Base-by-base conservation (phyloP, 768 basidiomycete species). In the Pisolithus marmoratus region DNA sequence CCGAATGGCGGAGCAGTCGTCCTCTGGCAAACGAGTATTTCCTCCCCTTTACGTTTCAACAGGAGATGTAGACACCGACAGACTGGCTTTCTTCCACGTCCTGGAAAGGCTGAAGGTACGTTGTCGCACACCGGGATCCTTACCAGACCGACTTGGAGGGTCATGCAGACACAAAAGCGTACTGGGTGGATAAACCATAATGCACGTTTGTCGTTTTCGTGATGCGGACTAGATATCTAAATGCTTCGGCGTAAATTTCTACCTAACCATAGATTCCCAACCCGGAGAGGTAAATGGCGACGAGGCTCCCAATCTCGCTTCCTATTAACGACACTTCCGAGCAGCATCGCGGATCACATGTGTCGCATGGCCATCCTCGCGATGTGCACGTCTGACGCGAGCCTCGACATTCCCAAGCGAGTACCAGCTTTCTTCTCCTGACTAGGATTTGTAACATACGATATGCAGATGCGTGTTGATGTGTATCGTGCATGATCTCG, bases 331-430 rank as follows among this genome's bases (percentile, higher is more conserved):
- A 43, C 56, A 5, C 8, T n/a, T 38, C 27, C 12, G 23, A 23
- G 19, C 54, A 92, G 89, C 57, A 94, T 97, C 56, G 85, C 92
- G 8, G 95, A 98, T 67, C 94, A 97, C 62, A 97, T 96, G 95
- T 90, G 93, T 65, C 77, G 95, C 44, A 97, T 99, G 95, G 87
- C 92, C 2, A 66, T 97, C n/a, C 77, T 98, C 40, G 85, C 93
- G 4, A 85, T 99, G 82, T 87, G 92, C 54, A 79, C 82, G 5
- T 84, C 90, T 0, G 90, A 90, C 61, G 47, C 70, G n/a, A 75
- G 73, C 1, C 76, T 92, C 8, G 87, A 90, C 65, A 67, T 88
- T 24, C 67, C 87, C 60, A 87, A 86, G 90, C 90, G 54, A 48
- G 80, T 62, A 31, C 29, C n/a, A 8, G 5, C 6, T 54, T 11